phyloP scores from a whole-genome alignment of 2,329 filamentous ascomycete species.

The Sporothrix mexicana region DNA sequence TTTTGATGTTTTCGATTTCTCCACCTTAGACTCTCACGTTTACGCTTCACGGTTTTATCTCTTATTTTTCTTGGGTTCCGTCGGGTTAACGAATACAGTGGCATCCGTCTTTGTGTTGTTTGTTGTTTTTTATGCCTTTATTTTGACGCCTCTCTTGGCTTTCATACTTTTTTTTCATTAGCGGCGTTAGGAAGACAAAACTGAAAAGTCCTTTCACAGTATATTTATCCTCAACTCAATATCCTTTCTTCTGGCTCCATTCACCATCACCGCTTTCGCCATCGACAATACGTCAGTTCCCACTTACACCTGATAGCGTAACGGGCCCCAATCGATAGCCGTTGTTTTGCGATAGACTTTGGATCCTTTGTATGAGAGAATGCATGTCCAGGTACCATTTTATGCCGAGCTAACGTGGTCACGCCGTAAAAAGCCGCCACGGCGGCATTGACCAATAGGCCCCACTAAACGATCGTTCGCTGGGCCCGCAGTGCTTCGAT shows the following conservation, averaged over 20 bases:
- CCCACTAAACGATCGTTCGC: slow-evolving; percentile 10
- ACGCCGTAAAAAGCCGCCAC: slow-evolving; percentile 9
- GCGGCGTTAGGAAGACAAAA: slow-evolving; percentile 33
- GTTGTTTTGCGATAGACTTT: background rate
- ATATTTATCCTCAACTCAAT: background rate
- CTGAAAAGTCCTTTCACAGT: slow-evolving; percentile 14
- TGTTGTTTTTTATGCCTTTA: background rate
- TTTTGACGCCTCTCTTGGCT: background rate
- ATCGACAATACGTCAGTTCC: background rate
- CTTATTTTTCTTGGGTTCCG: slow-evolving; percentile 13
- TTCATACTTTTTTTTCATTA: slow-evolving; percentile 6
- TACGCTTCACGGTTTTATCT: slow-evolving; percentile 20
- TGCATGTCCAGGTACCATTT: background rate
- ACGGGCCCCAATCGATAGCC: background rate
- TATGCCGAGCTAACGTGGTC: slow-evolving; percentile 26
- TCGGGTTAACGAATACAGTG: slow-evolving; percentile 22
- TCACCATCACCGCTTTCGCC: background rate
- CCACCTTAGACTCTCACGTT: slow-evolving; percentile 22
- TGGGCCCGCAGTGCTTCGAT: background rate
- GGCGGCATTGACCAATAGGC: slow-evolving; percentile 23
- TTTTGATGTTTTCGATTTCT: background rate
- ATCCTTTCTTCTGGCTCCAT: background rate
- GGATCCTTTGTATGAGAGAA: background rate
- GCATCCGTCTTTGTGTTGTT: slow-evolving; percentile 14
- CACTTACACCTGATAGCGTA: background rate